These are phyloP conservation scores for Saprolegnia diclina DNA, from an alignment of 352 stramenopile species.

Conservation along the genomic window DNA sequence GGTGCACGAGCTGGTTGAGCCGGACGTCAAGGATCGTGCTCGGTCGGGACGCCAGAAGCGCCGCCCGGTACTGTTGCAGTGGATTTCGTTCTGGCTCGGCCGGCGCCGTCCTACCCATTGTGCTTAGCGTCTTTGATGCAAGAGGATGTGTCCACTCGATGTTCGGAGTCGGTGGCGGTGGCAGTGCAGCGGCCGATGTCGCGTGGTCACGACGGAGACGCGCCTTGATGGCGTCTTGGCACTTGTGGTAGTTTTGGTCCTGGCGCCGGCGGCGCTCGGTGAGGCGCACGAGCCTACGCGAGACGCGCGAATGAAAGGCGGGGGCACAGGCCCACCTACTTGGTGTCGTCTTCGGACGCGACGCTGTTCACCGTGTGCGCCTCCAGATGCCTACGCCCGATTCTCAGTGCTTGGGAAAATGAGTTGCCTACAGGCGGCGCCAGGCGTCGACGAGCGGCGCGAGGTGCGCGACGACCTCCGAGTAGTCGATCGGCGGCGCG, in stretches of 20 bases:
- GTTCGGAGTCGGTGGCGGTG: neutral
- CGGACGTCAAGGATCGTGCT: slow-evolving; percentile 24
- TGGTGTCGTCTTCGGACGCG: neutral
- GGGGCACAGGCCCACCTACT: neutral
- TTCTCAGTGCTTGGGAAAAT: neutral
- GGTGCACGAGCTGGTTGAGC: neutral
- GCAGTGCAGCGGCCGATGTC: neutral
- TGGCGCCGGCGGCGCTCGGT: neutral
- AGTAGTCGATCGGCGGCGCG: neutral
- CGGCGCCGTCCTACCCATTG: neutral
- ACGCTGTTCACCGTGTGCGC: neutral
- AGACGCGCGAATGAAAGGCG: too few species aligned
- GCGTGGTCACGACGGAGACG: neutral
- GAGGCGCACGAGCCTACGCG: neutral
- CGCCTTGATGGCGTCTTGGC: slow-evolving; percentile 17
- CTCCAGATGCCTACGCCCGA: neutral
- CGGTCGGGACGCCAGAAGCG: slow-evolving; percentile 1
- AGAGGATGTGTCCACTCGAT: neutral
- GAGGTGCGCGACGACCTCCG: neutral
- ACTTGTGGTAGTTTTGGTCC: slow-evolving; percentile 2
- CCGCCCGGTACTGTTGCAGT: neutral
- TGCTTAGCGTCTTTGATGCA: too few species aligned
- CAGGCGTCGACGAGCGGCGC: neutral
- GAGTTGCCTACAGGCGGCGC: neutral
- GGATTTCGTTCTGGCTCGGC: neutral